Percentiles rank a stretch among this genome's conserved stretches.
These are phyloP conservation scores for Xylariaceae sp. DNA, from an alignment of 2,329 filamentous ascomycete species.

Conservation along the genomic window DNA sequence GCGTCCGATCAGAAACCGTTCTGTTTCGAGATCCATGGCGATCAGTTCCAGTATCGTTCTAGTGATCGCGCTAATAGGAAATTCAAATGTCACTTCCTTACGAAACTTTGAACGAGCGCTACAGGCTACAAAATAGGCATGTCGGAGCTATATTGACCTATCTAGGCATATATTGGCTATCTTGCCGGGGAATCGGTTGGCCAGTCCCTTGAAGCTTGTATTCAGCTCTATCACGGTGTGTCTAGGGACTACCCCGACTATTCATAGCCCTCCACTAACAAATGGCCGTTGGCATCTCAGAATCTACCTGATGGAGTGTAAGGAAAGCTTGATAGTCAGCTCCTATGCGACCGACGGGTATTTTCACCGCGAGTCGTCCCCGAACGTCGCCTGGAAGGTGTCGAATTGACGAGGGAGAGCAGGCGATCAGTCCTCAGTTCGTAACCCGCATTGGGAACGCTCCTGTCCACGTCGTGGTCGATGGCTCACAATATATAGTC, in stretches of 20 bases:
- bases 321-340: background rate
- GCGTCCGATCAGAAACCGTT: conserved; percentile 39
- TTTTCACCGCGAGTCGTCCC: background rate
- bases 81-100: conserved; percentile 79
- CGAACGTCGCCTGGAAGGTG: background rate
- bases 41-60: conserved; percentile 78
- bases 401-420: background rate
- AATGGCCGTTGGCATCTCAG: background rate
- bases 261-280: background rate
- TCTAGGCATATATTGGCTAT: background rate
- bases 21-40: conserved; percentile 80
- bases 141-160: background rate
- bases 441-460: background rate
- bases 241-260: background rate
- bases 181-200: background rate
- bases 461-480: background rate
- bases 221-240: background rate
- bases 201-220: background rate
- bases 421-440: background rate
- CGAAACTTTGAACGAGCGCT: conserved; percentile 52
- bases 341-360: background rate
- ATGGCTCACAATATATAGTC: background rate
- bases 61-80: conserved; percentile 86
- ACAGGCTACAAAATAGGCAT: background rate
- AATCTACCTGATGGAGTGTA: background rate